These are phyloP conservation scores for Podaxis pistillaris DNA, from an alignment of 768 basidiomycete genomes.

Conservation along the genomic window DNA sequence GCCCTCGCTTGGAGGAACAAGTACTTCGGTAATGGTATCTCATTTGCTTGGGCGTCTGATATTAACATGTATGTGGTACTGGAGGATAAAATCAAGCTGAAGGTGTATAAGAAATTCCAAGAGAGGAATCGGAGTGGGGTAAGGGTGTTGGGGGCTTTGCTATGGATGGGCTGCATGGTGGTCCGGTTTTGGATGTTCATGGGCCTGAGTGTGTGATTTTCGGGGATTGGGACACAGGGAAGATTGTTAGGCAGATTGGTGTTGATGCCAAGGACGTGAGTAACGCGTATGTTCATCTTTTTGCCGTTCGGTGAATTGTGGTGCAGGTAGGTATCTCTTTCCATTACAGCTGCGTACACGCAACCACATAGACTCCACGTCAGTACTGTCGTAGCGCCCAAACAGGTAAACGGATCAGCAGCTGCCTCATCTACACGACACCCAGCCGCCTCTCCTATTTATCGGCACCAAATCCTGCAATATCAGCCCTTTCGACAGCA, in stretches of 20 bases:
- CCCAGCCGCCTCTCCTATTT: slow-evolving; percentile 90
- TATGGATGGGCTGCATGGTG: slow-evolving; percentile 84
- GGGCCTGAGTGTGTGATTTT: slow-evolving; percentile 93
- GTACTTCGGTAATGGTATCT: slow-evolving; percentile 86
- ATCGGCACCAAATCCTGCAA: slow-evolving; percentile 92
- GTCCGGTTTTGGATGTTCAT: slow-evolving; percentile 78
- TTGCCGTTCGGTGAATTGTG: neutral
- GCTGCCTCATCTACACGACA: slow-evolving; percentile 97
- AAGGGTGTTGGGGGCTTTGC: slow-evolving; percentile 82
- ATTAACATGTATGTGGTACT: slow-evolving; percentile 96
- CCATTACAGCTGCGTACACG: neutral
- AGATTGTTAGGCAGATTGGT: slow-evolving; percentile 91
- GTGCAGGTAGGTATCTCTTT: slow-evolving; percentile 36
- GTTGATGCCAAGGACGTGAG: slow-evolving; percentile 66
- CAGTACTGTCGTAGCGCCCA: slow-evolving; percentile 55
- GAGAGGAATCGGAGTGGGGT: slow-evolving; percentile 58
- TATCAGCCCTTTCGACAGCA: slow-evolving; percentile 88
- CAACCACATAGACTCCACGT: slow-evolving; percentile 23
- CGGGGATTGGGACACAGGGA: slow-evolving; percentile 99
- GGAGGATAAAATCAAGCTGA: slow-evolving; percentile 81
- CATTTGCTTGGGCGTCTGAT: slow-evolving; percentile 96
- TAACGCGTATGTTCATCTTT: slow-evolving; percentile 61
- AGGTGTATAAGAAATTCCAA: slow-evolving; percentile 90
- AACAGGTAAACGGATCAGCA: slow-evolving; percentile 97
- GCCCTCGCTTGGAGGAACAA: slow-evolving; percentile 99